Evolutionary conservation across 371 early-diverging fungal species (phyloP).

Genomic region (Syncephalastrum monosporum): DNA sequence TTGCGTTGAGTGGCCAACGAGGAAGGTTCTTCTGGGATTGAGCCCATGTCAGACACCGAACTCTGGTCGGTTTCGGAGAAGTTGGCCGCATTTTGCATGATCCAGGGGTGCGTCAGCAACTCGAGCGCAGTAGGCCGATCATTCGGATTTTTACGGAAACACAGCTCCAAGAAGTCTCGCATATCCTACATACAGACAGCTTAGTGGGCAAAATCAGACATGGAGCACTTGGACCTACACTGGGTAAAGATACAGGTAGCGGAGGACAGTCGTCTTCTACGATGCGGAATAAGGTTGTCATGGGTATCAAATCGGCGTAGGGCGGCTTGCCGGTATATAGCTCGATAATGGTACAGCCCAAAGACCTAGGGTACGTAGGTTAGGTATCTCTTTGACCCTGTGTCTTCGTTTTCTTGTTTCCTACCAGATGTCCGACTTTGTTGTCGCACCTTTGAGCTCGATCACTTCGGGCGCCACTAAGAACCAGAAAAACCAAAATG

Average conservation of each 20-base stretch:
- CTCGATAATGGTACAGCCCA: conserved; percentile 86
- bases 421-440: conserved; percentile 84
- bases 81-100: conserved; percentile 16
- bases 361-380: conserved; percentile 43
- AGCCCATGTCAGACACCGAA: no score
- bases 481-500: background rate
- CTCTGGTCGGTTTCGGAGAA: no score
- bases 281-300: conserved; percentile 83
- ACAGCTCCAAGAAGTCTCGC: conserved; percentile 64
- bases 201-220: background rate
- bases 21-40: no score
- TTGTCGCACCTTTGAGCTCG: conserved; percentile 72
- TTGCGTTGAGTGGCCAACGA: background rate
- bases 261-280: conserved; percentile 85
- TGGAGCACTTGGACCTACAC: conserved; percentile 55
- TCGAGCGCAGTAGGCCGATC: conserved; percentile 65
- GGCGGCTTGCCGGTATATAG: conserved; percentile 85
- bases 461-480: conserved; percentile 94
- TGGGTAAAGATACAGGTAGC: conserved; percentile 50
- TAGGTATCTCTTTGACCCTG: background rate
- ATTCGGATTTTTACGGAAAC: conserved; percentile 73
- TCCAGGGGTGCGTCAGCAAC: conserved; percentile 75
- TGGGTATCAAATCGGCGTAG: conserved; percentile 69
- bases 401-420: background rate
- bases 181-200: conserved; percentile 42